phyloP scores from a whole-genome alignment of 495 filamentous ascomycete species.

The Lasiosphaeria ovina region DNA sequence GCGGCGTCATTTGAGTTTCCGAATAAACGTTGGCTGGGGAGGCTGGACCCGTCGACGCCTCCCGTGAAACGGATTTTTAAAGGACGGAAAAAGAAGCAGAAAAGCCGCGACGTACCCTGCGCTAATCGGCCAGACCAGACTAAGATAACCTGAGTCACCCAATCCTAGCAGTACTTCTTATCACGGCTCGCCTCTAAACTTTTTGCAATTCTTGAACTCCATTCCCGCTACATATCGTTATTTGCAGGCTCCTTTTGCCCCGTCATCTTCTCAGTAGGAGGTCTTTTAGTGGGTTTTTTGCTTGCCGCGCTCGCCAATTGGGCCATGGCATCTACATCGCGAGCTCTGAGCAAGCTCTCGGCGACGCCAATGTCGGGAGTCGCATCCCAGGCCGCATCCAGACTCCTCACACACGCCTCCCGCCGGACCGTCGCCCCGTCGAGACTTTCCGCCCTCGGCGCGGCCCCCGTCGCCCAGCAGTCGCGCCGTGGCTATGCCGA shows the following conservation, averaged over 20 bases:
- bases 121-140: too few relatives aligned
- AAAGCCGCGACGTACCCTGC: too few relatives aligned
- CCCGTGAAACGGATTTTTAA: too few relatives aligned
- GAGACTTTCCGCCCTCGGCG: constrained; percentile 16
- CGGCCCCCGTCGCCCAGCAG: constrained; percentile 2
- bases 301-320: constrained; percentile 26
- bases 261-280: not conserved
- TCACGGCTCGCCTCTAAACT: too few relatives aligned
- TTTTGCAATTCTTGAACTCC: too few relatives aligned
- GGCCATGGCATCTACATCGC: constrained; percentile 34
- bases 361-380: constrained; percentile 21
- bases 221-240: too few relatives aligned
- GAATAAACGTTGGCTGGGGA: too few relatives aligned
- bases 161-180: too few relatives aligned
- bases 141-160: too few relatives aligned
- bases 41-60: too few relatives aligned
- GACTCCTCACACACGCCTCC: constrained; percentile 27
- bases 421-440: constrained; percentile 22
- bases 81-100: too few relatives aligned
- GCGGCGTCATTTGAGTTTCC: too few relatives aligned
- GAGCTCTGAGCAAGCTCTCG: constrained; percentile 34
- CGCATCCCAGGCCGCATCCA: constrained; percentile 23
- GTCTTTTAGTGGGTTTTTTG: not conserved
- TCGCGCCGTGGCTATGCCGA: constrained; percentile 42
- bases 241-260: not conserved